phyloP scores from a whole-genome alignment of 2,329 filamentous ascomycete genomes.

The Fusarium devonianum region DNA sequence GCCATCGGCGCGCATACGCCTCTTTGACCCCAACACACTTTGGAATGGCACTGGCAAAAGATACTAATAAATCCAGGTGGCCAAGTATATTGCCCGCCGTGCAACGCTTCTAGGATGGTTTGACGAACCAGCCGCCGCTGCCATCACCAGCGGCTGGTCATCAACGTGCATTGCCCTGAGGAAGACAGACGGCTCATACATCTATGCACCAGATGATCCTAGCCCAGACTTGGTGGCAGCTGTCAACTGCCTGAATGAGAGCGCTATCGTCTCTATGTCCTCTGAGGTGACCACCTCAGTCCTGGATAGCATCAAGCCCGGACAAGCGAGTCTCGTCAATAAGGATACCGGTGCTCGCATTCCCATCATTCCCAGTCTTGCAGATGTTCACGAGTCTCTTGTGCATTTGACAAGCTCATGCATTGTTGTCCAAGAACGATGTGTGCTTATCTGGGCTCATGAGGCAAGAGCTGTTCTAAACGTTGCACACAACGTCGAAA shows the following conservation, averaged over 20 bases:
- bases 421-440: constrained; percentile 34
- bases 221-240: constrained; percentile 34
- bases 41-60: no score
- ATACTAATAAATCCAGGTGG: constrained; percentile 28
- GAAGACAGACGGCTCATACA: constrained; percentile 28
- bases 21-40: neutral
- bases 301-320: constrained; percentile 34
- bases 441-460: constrained; percentile 37
- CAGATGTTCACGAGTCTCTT: constrained; percentile 27
- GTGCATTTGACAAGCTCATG: constrained; percentile 30
- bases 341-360: constrained; percentile 36
- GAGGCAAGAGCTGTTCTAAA: constrained; percentile 35
- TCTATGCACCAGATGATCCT: constrained; percentile 34
- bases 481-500: constrained; percentile 38
- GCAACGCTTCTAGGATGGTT: constrained; percentile 41
- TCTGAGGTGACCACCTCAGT: constrained; percentile 35
- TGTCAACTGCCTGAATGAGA: constrained; percentile 29
- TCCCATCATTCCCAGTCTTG: constrained; percentile 30
- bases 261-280: constrained; percentile 36
- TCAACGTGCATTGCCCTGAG: constrained; percentile 39
- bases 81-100: constrained; percentile 39
- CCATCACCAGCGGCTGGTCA: constrained; percentile 38
- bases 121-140: constrained; percentile 31
- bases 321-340: constrained; percentile 25
- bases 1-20: neutral